A percentile compares a stretch with the other conserved stretches of the same genome.
phyloP scores from a whole-genome alignment of 192 early-diverging fungal genomes.

The Gamsiella multidivaricata region DNA sequence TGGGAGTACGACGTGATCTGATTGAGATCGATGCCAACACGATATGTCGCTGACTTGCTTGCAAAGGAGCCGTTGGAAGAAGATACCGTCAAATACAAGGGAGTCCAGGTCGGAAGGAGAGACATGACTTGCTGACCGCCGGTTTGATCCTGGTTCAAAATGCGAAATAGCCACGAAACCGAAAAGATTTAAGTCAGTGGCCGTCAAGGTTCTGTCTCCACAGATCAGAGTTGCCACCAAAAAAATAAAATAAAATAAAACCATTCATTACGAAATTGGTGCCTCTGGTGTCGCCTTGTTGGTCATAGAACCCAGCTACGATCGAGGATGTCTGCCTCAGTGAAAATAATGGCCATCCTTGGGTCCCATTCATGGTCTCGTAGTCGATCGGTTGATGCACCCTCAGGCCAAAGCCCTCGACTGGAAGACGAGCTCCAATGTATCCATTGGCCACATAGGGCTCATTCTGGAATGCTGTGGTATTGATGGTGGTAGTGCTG shows the following conservation, averaged over 20 bases:
- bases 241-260: background rate
- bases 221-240: background rate
- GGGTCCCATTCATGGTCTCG: conserved; percentile 23
- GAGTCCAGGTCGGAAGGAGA: conserved; percentile 45
- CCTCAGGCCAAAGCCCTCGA: conserved; percentile 39
- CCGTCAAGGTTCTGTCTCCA: background rate
- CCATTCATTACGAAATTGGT: conserved; percentile 49
- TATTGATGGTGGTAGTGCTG: conserved; percentile 30
- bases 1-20: conserved; percentile 45
- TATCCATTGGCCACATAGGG: conserved; percentile 54
- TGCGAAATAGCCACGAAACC: background rate
- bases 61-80: background rate
- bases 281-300: conserved; percentile 27
- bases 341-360: conserved; percentile 51
- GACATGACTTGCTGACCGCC: conserved; percentile 54
- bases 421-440: conserved; percentile 49
- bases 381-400: conserved; percentile 42
- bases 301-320: conserved; percentile 48
- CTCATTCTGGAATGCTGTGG: conserved; percentile 34
- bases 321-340: conserved; percentile 50
- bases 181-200: background rate
- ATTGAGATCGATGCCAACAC: conserved; percentile 24
- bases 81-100: conserved; percentile 33
- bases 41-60: conserved; percentile 26
- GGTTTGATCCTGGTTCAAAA: conserved; percentile 45